Conservation (phyloP, 768 basidiomycete genomes). For the Lentinus tigrinus region DNA sequence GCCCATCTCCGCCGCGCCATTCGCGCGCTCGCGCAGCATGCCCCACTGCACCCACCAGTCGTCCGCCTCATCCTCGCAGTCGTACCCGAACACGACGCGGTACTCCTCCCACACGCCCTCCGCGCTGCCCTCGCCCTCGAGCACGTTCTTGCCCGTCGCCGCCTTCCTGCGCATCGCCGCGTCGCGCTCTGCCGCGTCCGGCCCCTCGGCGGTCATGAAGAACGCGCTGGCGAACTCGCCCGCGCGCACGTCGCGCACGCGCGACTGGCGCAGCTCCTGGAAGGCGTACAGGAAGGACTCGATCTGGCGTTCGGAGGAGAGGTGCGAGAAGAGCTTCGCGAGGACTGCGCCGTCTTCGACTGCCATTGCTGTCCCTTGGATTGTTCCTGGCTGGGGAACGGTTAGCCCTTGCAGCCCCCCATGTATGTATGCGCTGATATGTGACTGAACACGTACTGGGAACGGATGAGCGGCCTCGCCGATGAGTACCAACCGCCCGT, state of each 20-base stretch:
- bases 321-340: slow-evolving; percentile 38
- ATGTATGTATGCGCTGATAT: no score
- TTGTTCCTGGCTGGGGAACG: slow-evolving; percentile 28
- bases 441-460: slow-evolving; percentile 33
- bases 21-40: slow-evolving; percentile 23
- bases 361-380: slow-evolving; percentile 36
- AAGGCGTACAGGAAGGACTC: slow-evolving; percentile 32
- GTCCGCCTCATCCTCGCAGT: slow-evolving; percentile 35
- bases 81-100: slow-evolving; percentile 31
- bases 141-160: slow-evolving; percentile 21
- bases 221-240: slow-evolving; percentile 22
- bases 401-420: background rate
- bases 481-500: slow-evolving; percentile 29
- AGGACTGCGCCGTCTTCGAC: slow-evolving; percentile 41
- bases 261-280: slow-evolving; percentile 34
- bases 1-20: background rate
- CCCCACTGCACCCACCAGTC: slow-evolving; percentile 38
- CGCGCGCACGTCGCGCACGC: slow-evolving; percentile 21
- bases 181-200: slow-evolving; percentile 23
- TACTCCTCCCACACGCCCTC: slow-evolving; percentile 30
- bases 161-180: slow-evolving; percentile 21
- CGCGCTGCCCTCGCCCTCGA: slow-evolving; percentile 20
- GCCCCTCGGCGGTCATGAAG: slow-evolving; percentile 19
- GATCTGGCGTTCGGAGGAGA: slow-evolving; percentile 30
- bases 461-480: slow-evolving; percentile 40